Percentiles rank a stretch among this genome's conserved stretches.
Conservation (phyloP, 768 basidiomycete genomes). For the Coprinopsis marcescibilis region DNA sequence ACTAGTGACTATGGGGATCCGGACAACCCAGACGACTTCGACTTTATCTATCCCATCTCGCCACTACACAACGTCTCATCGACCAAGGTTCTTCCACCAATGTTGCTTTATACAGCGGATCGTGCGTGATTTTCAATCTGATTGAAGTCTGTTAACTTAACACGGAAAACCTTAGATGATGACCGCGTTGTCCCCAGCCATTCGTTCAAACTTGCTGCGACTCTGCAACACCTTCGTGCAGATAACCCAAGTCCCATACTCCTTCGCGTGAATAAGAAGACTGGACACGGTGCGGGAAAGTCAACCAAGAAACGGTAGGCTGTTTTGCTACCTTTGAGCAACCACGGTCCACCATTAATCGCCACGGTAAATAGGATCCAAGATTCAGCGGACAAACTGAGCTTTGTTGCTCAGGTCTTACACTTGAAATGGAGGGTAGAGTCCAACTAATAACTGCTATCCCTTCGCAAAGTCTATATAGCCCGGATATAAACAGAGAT, state of each 20-base stretch:
- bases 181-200: slow-evolving; percentile 85
- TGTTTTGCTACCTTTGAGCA: too few species aligned
- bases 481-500: too few species aligned
- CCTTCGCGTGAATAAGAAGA: slow-evolving; percentile 72
- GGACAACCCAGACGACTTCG: slow-evolving; percentile 70
- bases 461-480: too few species aligned
- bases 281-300: slow-evolving; percentile 79
- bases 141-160: too few species aligned
- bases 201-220: slow-evolving; percentile 78
- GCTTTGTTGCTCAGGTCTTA: slow-evolving; percentile 65
- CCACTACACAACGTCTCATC: slow-evolving; percentile 73
- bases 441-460: too few species aligned
- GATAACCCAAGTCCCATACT: slow-evolving; percentile 70
- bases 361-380: slow-evolving; percentile 55
- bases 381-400: slow-evolving; percentile 73
- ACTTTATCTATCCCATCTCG: slow-evolving; percentile 77
- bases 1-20: slow-evolving; percentile 75
- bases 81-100: slow-evolving; percentile 56
- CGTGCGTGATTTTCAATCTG: too few species aligned
- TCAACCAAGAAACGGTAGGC: slow-evolving; percentile 60
- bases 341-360: not conserved
- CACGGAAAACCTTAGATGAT: too few species aligned
- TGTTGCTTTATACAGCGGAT: slow-evolving; percentile 74
- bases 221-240: slow-evolving; percentile 59
- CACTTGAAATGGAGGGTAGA: slow-evolving; percentile 43